A percentile compares a stretch with the other conserved stretches of the same genome.
These are phyloP conservation scores for Onygenales sp. DNA, from an alignment of 2,329 filamentous ascomycete genomes.

Conservation along the genomic window DNA sequence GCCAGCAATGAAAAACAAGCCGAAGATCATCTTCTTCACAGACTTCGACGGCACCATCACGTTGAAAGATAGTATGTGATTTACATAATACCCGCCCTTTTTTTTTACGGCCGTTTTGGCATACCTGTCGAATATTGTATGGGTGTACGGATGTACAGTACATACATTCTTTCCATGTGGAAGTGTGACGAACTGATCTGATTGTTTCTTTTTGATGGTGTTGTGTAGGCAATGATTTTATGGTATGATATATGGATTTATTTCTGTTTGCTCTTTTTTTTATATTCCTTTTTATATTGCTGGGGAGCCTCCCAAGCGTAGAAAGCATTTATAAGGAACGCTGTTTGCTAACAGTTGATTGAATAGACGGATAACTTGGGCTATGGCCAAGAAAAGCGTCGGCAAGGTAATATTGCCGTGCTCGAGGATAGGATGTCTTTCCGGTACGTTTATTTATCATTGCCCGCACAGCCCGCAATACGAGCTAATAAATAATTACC, in stretches of 20 bases:
- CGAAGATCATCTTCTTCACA: slow-evolving; percentile 95
- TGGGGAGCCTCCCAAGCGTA: background rate
- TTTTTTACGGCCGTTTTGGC: background rate
- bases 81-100: background rate
- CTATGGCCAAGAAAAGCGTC: slow-evolving; percentile 63
- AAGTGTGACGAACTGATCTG: background rate
- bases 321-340: background rate
- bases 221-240: slow-evolving; percentile 52
- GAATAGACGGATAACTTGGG: slow-evolving; percentile 82
- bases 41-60: slow-evolving; percentile 98
- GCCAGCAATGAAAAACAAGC: slow-evolving; percentile 45
- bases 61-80: slow-evolving; percentile 50
- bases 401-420: slow-evolving; percentile 65
- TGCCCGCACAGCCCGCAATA: background rate
- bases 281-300: background rate
- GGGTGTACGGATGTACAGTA: background rate
- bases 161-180: background rate
- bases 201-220: slow-evolving; percentile 8
- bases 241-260: slow-evolving; percentile 33
- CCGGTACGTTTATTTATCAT: slow-evolving; percentile 37
- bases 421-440: slow-evolving; percentile 63
- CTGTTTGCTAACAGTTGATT: slow-evolving; percentile 1
- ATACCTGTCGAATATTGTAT: background rate
- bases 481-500: background rate
- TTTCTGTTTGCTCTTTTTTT: background rate